Conservation (phyloP, 2,329 filamentous ascomycete species). For the Dactylellina cionopaga region DNA sequence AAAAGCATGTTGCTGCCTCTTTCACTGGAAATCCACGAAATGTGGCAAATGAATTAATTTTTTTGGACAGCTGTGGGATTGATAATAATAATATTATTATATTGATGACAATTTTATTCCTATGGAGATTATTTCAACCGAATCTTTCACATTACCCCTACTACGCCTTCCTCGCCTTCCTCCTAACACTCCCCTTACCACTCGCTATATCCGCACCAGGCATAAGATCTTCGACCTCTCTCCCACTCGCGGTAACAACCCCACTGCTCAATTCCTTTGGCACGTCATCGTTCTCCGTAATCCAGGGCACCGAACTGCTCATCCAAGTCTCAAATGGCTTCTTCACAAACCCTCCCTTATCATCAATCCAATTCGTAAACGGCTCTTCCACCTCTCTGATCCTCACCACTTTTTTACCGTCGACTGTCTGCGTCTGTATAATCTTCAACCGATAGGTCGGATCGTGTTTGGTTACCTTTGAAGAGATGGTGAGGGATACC, state of each 20-base stretch:
- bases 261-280: constrained; percentile 31
- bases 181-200: constrained; percentile 39
- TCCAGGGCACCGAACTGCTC: constrained; percentile 70
- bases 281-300: constrained; percentile 43
- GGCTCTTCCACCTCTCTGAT: constrained; percentile 68
- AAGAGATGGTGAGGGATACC: constrained; percentile 76
- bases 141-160: neutral
- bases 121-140: no score
- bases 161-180: constrained; percentile 40
- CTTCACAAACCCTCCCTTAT: constrained; percentile 75
- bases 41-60: no score
- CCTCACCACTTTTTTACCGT: constrained; percentile 58
- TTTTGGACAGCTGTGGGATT: no score
- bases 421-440: constrained; percentile 63
- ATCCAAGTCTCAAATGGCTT: constrained; percentile 82
- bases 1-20: no score
- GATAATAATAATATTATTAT: no score
- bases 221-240: constrained; percentile 13
- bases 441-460: constrained; percentile 82
- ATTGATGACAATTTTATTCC: no score
- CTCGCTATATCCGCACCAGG: constrained; percentile 28
- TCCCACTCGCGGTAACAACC: constrained; percentile 40
- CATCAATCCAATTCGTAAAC: constrained; percentile 82
- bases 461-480: constrained; percentile 78
- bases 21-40: no score